Base-by-base conservation (phyloP, 2,329 filamentous ascomycete species). In the Alternaria rosae region DNA sequence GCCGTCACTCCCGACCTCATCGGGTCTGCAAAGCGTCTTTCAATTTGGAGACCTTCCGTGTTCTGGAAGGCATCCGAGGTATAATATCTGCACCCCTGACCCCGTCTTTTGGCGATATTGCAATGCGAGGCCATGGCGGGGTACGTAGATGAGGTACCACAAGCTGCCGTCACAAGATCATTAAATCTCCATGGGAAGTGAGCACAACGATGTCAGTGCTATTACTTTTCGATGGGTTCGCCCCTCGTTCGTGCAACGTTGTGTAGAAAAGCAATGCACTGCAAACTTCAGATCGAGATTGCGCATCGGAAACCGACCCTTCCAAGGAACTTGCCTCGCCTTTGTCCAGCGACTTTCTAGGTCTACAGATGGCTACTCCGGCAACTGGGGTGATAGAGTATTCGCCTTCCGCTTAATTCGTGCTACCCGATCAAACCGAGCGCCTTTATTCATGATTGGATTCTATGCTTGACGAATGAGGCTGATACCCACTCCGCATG, bases 121-220 rank as follows among this genome's bases (percentile, higher is more conserved):
- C 66, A 65, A 41, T 60, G 67, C 66, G 67, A 70, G 64, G 64
- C 70, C 44, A 56, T 65, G 70, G 75, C 73, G 74, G 73, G 75
- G 73, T 73, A 75, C 74, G 70, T 78, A 72, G 69, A 78, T 76
- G 69, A 73, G 65, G 66, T 75, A 71, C 61, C 64, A 72, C 73
- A 68, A 63, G 41, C 56, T 54, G 26, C 47, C 30, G 59, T 65
- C 60, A 73, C 59, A 59, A 57, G 59, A 66, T 72, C 70, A 74
- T 62, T 67, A 60, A 66, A 58, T 26, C 41, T 47, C 50, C 20
- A 50, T 51, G 47, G 35, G 43, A 48, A 28, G 42, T 28, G 47
- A 41, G 54, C 42, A 61, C 54, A 32, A 38, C 54, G 8, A 61
- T 57, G 47, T 43, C 30, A 47, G 12, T 11, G 30, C 48, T 2